phyloP scores from a whole-genome alignment of 1,284 basidiomycete species.

The Rhodofomes roseus region DNA sequence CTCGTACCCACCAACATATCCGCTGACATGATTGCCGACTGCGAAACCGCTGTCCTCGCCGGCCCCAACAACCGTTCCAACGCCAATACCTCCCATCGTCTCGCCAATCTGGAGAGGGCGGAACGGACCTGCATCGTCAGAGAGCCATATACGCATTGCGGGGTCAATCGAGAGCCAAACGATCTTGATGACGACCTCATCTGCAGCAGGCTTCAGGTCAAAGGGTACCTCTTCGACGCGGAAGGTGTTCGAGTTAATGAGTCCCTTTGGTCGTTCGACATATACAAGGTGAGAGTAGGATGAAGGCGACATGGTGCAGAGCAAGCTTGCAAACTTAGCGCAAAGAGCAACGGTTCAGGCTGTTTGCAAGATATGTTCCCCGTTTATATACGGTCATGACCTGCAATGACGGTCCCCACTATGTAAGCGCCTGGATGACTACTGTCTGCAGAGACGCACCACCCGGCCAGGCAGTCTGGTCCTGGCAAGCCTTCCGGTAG shows the following conservation, averaged over 20 bases:
- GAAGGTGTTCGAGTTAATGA: slow-evolving; percentile 71
- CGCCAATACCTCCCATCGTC: slow-evolving; percentile 71
- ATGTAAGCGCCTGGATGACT: no score
- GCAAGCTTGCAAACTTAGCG: slow-evolving; percentile 6
- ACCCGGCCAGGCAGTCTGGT: no score
- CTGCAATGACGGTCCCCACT: no score
- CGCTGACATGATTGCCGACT: slow-evolving; percentile 66
- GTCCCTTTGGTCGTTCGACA: slow-evolving; percentile 62
- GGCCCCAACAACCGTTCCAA: slow-evolving; percentile 66
- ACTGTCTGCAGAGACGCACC: no score
- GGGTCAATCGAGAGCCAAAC: slow-evolving; percentile 80
- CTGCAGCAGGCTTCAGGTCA: slow-evolving; percentile 49
- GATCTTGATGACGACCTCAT: slow-evolving; percentile 68
- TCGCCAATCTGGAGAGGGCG: slow-evolving; percentile 77
- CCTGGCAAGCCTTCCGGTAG: no score
- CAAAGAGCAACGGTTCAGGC: no score
- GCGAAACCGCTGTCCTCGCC: slow-evolving; percentile 50
- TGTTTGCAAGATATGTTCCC: no score
- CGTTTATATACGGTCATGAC: no score
- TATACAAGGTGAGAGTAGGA: slow-evolving; percentile 70
- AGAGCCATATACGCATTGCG: slow-evolving; percentile 82
- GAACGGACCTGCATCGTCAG: slow-evolving; percentile 46
- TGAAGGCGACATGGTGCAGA: slow-evolving; percentile 20
- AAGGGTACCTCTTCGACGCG: slow-evolving; percentile 52
- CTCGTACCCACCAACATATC: slow-evolving; percentile 42